Percentiles rank a stretch among this genome's conserved stretches.
Evolutionary conservation across 2,329 filamentous ascomycete species (phyloP).

Genomic region (Verticillium longisporum): DNA sequence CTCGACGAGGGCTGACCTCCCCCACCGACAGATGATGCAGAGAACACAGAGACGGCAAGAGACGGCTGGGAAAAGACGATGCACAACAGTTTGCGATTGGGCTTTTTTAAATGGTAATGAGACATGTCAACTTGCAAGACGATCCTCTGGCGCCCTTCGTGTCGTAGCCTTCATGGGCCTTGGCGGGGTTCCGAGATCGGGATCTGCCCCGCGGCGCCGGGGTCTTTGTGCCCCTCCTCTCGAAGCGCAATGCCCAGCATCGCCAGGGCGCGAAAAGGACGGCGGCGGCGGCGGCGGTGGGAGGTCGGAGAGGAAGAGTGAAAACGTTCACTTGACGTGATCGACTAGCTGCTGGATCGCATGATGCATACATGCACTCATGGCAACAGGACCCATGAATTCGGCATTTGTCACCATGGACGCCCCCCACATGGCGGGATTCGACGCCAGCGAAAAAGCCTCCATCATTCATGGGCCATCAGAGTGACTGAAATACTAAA

Average conservation of each 20-base stretch:
- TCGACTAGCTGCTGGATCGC: not conserved
- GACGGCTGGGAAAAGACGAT: not conserved
- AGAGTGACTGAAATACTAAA: not conserved
- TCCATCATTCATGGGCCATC: not conserved
- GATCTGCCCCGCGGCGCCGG: not conserved
- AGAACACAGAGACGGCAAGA: not conserved
- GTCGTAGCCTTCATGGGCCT: not conserved
- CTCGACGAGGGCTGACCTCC: too few relatives aligned
- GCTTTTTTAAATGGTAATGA: slow-evolving; percentile 4
- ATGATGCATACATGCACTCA: slow-evolving; percentile 7
- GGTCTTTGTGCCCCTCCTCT: not conserved
- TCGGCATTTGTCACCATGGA: not conserved
- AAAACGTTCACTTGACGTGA: not conserved
- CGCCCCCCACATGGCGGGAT: not conserved
- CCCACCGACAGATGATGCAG: too few relatives aligned
- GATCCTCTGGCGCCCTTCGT: not conserved
- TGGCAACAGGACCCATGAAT: slow-evolving; percentile 8
- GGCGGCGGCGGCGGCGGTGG: too few relatives aligned
- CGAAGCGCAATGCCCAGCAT: not conserved
- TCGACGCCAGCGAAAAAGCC: not conserved
- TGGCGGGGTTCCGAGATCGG: not conserved
- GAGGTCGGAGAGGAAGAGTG: not conserved
- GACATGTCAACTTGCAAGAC: not conserved
- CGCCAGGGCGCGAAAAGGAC: not conserved
- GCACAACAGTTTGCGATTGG: not conserved